These are phyloP conservation scores for Lipomyces oligophaga DNA, from an alignment of 805 yeast species.

Conservation along the genomic window DNA sequence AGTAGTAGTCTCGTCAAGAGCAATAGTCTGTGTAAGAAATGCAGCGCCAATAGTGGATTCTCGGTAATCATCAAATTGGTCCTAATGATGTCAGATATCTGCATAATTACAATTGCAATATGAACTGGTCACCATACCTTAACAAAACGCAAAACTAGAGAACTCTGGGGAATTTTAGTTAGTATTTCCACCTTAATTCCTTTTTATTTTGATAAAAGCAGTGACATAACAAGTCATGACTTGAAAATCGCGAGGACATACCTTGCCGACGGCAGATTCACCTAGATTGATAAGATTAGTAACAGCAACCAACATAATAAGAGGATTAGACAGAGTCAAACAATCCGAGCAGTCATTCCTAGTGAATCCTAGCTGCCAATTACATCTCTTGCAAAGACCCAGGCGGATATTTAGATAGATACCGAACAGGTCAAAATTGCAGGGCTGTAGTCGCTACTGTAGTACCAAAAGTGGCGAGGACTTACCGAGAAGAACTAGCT, in stretches of 20 bases:
- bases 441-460: too few species aligned
- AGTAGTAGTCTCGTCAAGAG: slow-evolving; percentile 43
- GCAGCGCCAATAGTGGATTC: slow-evolving; percentile 99
- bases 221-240: too few species aligned
- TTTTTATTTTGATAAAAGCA: too few species aligned
- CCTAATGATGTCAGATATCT: too few species aligned
- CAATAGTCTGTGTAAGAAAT: slow-evolving; percentile 76
- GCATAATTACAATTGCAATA: too few species aligned
- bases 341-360: not conserved
- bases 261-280: slow-evolving; percentile 80
- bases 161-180: slow-evolving; percentile 45
- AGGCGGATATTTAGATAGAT: too few species aligned
- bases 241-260: slow-evolving; percentile 1
- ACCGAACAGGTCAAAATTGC: too few species aligned
- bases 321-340: not conserved
- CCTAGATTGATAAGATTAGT: too few species aligned
- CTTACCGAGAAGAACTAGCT: slow-evolving; percentile 65
- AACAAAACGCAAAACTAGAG: slow-evolving; percentile 78
- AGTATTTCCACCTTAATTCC: too few species aligned
- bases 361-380: too few species aligned
- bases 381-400: too few species aligned
- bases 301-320: too few species aligned
- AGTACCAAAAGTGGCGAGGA: slow-evolving; percentile 8
- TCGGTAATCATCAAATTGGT: slow-evolving; percentile 66
- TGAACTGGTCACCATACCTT: slow-evolving; percentile 38